Conservation (phyloP, 1,284 basidiomycete genomes). For the Sanghuangporus baumii region DNA sequence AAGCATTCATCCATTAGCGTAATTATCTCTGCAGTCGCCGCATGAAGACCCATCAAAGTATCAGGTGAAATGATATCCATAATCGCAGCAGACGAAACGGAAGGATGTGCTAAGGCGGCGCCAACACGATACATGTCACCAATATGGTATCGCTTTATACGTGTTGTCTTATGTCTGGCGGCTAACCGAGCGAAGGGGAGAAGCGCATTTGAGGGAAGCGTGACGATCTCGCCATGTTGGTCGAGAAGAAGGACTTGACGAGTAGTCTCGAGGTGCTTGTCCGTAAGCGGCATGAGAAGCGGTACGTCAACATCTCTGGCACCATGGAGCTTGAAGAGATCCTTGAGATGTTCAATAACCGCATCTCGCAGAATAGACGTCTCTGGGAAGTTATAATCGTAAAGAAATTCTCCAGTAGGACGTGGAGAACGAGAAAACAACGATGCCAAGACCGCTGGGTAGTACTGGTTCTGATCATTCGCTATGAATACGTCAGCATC, state of each 20-base stretch:
- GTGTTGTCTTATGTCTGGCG: constrained; percentile 62
- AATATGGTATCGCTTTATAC: constrained; percentile 91
- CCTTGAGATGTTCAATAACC: constrained; percentile 70
- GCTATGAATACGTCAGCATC: constrained; percentile 33
- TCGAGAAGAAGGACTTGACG: constrained; percentile 73
- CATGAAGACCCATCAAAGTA: constrained; percentile 49
- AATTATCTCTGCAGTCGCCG: constrained; percentile 65
- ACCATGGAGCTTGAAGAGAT: constrained; percentile 84
- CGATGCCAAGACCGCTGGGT: constrained; percentile 63
- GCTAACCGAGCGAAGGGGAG: constrained; percentile 84
- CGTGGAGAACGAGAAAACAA: constrained; percentile 68
- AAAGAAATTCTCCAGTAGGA: constrained; percentile 69
- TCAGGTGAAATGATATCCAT: constrained; percentile 79
- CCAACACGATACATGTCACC: constrained; percentile 64
- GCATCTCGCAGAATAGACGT: constrained; percentile 72
- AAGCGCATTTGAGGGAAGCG: constrained; percentile 73
- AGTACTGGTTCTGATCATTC: constrained; percentile 67
- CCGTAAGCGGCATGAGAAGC: constrained; percentile 63
- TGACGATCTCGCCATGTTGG: constrained; percentile 75
- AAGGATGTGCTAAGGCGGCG: constrained; percentile 63
- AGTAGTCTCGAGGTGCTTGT: constrained; percentile 55
- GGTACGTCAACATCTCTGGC: constrained; percentile 85
- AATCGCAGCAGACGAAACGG: constrained; percentile 62
- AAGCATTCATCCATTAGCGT: constrained; percentile 60
- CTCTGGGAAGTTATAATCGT: constrained; percentile 72